Base-by-base conservation (phyloP, 306 rosid genomes). In the Acacia melanoxylon region DNA sequence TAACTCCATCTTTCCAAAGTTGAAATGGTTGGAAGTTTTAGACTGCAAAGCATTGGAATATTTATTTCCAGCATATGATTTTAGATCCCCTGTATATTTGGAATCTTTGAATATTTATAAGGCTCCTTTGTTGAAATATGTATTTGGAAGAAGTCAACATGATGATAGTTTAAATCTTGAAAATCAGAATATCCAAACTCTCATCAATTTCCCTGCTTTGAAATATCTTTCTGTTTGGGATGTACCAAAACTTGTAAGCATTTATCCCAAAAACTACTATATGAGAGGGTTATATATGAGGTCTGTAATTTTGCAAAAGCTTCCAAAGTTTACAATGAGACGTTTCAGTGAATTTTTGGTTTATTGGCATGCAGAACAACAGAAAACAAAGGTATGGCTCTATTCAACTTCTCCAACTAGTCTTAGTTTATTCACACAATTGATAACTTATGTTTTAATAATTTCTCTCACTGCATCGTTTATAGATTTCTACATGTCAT, bases 271-370 rank as follows among this genome's bases (percentile, higher is more conserved):
- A 22, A 58, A 58, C 15, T 58, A 58, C 12, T 20, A 22, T 58
- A n/a, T 58, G 29, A 24, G 11, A 58, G 65, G 5, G 6, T 12
- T 24, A 59, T 22, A 31, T 59, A 2, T 59, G 2, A 22, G 6
- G 66, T 10, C 0, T 24, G 2, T 59, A 0, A 33, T 0, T 4
- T 24, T 22, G 33, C 1, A 0, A 59, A 1, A 4, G 14, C 1
- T 24, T 9, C 33, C 16, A 3, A 0, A 9, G 33, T 59, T n/a
- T 6, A 10, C 33, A 9, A 3, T 59, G 5, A n/a, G 65, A 8
- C 2, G 0, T 59, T 59, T 3, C 5, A 59, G 3, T 24, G 33
- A 4, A 3, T 59, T n/a, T 10, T 22, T 59, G 14, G 16, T 22
- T 22, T 59, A 2, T 22, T 22, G 16, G 6, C 31, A 2, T 22